These are phyloP conservation scores for Trichophaea hybrida DNA, from an alignment of 2,329 filamentous ascomycete species.

Conservation along the genomic window DNA sequence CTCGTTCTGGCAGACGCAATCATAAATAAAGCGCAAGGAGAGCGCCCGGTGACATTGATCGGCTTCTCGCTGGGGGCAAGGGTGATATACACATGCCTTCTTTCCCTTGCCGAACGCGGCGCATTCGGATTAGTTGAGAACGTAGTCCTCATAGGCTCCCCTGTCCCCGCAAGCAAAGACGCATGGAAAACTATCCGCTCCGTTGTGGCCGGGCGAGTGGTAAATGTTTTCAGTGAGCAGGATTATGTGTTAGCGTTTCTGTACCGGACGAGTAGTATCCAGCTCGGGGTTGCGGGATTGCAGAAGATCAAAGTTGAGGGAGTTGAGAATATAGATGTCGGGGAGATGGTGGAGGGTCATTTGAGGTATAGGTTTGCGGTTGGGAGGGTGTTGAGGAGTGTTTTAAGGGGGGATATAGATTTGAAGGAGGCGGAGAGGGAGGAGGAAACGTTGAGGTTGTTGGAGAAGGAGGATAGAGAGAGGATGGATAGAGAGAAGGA, in stretches of 20 bases:
- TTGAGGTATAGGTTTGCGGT: conserved; percentile 54
- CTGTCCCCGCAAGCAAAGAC: conserved; percentile 51
- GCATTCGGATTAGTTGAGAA: conserved; percentile 76
- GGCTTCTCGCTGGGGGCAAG: conserved; percentile 71
- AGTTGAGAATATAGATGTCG: conserved; percentile 54
- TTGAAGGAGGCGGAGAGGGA: conserved; percentile 19
- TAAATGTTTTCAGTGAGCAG: conserved; percentile 79
- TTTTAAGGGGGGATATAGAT: conserved; percentile 55
- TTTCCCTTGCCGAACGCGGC: conserved; percentile 57
- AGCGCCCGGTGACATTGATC: conserved; percentile 63
- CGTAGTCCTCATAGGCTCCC: conserved; percentile 68
- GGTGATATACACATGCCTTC: conserved; percentile 69
- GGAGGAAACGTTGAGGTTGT: conserved; percentile 8
- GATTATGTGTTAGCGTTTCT: conserved; percentile 79
- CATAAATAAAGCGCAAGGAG: conserved; percentile 67
- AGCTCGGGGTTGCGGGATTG: conserved; percentile 70
- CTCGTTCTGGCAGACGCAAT: conserved; percentile 67
- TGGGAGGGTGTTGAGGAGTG: conserved; percentile 49
- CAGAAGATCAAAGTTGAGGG: conserved; percentile 55
- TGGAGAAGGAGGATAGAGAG: conserved; percentile 1
- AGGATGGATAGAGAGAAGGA: conserved; percentile 6
- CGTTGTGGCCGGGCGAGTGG: conserved; percentile 65
- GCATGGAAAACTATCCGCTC: conserved; percentile 66
- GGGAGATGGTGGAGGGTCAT: conserved; percentile 52
- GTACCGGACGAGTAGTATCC: conserved; percentile 69